These are phyloP conservation scores for Gossypioides kirkii DNA, from an alignment of 345 rosid species.

Conservation along the genomic window DNA sequence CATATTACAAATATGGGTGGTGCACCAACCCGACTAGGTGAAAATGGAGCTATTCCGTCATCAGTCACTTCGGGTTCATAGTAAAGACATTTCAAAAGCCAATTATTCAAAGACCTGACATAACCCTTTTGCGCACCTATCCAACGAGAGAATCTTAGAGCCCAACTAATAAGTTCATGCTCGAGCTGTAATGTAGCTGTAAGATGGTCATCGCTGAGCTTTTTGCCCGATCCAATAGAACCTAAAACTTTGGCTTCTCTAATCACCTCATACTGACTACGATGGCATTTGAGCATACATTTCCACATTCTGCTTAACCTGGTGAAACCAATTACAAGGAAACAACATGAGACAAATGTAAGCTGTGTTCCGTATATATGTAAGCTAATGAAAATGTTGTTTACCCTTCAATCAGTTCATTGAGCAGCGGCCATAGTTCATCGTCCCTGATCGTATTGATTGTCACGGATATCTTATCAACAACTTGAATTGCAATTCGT, in stretches of 20 bases:
- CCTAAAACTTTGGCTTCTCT: constrained; percentile 65
- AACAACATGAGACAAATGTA: not conserved
- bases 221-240: constrained; percentile 52
- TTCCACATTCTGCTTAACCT: constrained; percentile 97
- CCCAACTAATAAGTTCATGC: constrained; percentile 77
- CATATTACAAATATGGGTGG: constrained; percentile 90
- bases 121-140: constrained; percentile 68
- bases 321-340: constrained; percentile 17
- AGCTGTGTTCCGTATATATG: not conserved
- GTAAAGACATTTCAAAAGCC: constrained; percentile 79
- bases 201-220: constrained; percentile 58
- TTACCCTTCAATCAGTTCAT: constrained; percentile 44
- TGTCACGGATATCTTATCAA: not conserved
- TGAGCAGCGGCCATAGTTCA: not conserved
- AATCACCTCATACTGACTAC: constrained; percentile 61
- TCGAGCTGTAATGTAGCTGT: constrained; percentile 63
- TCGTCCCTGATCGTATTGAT: not conserved
- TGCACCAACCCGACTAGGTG: constrained; percentile 96
- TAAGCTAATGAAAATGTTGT: too few species aligned
- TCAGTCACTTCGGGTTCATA: constrained; percentile 89
- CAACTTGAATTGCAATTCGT: not conserved
- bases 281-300: constrained; percentile 87
- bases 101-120: constrained; percentile 66
- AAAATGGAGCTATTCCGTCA: constrained; percentile 77
- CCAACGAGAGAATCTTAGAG: constrained; percentile 69